Evolutionary conservation across 257 asterid species (phyloP), one percentile per base, ranked within the genome.

Genomic region (Nemophila menziesii): DNA sequence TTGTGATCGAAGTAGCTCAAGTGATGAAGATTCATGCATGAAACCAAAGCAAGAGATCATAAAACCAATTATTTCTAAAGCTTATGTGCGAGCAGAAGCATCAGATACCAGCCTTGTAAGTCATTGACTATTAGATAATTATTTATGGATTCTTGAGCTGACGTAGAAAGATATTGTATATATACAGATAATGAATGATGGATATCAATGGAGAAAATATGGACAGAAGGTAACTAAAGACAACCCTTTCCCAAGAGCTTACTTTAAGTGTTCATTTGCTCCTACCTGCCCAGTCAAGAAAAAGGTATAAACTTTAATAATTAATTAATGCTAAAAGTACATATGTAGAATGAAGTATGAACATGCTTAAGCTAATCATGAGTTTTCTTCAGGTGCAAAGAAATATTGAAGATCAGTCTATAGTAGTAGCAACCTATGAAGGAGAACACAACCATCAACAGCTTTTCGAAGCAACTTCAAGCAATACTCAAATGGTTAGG

Each of bases 191-290:
- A 94, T 82, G 23, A 77, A 75, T 52, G 97, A 87, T 73, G 97
- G 97, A 22, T 83, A 77, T 48, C 95, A 77, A 42, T 87, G 97
- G 97, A 80, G 95, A 72, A 87, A 87, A 63, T 87, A 83, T 58
- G 97, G 97, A 0, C 95, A 87, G 66, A 87, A 87, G 65, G 95
- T 87, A 55, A 82, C 97, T 0, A 77, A 92, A 51, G 93, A 79
- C 44, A 87, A 83, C 38, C 97, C 97, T 61, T 87, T 60, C 65
- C 97, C 97, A 22, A 80, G 97, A 73, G 95, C 97, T 62, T 87
- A 87, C 68, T 87, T 74, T 78, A 87, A 66, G 57, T 87, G 97
- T 55, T 79, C 95, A 46, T 83, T 72, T 73, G 95, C 97, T 44
- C 97, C 97, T 14, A 58, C 38, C 13, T 87, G 95, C 70, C 97